Evolutionary conservation across 805 yeast genomes (phyloP), one percentile per base, ranked within the genome.

Genomic region (Kuraishia hungarica): DNA sequence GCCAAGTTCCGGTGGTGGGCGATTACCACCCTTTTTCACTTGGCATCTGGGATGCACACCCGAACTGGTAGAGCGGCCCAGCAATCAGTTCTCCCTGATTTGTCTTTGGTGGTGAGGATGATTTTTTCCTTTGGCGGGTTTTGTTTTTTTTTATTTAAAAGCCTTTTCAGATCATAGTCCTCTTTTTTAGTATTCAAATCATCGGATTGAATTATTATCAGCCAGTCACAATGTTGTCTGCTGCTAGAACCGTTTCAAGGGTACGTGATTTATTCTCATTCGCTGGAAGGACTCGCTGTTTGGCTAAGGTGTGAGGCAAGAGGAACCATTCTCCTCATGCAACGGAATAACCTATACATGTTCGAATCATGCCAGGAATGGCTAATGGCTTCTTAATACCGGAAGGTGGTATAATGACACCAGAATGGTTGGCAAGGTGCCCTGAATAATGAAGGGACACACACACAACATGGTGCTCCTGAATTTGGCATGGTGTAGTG

Each of bases 171-270:
- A n/a, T 20, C 49, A 20, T 19, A 20, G 7, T 19, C 3, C 13
- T 46, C 49, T 46, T 5, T 46, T n/a, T 11, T 46, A 13, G n/a
- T 46, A 20, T 46, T 26, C 29, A 26, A 8, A 46, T 46, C 49
- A 46, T 20, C 24, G 24, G 22, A 46, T 22, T 20, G 24, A 48
- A 15, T 48, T 21, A 23, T 7, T 48, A 8, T 20, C 48, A 46
- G 22, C 48, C 29, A 49, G 48, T 43, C 21, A 52, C 39, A 39
- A 55, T 55, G 57, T 50, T 55, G 50, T 51, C 57, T 53, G 57
- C 57, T 48, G 51, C 52, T 28, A 55, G 57, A 55, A 21, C 51
- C 24, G 46, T 22, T 20, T 20, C 20, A 21, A 55, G 50, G 52
- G 39, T 52, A 50, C 10, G 53, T 50, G 39, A 26, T 26, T 22